Base-by-base conservation (phyloP, 306 rosid species). In the Cicer yamashitae region DNA sequence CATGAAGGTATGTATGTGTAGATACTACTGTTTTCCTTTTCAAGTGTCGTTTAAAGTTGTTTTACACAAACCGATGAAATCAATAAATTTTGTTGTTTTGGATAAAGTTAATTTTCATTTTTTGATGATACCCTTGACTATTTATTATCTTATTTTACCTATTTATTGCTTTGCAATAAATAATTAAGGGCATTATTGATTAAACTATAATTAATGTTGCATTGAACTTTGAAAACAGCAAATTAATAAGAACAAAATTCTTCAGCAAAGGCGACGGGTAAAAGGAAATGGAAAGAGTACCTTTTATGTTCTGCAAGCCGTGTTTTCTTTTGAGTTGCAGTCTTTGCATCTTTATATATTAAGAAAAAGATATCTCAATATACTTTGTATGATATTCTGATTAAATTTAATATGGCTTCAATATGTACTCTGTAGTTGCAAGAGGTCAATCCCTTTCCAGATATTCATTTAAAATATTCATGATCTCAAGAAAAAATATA, bases 1-100 rank as follows among this genome's bases (percentile, higher is more conserved):
- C 79, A 81, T 91, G 84, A 91, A 91, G 97, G 96, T 87, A 84
- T 57, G 96, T 87, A 84, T 57, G 77, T 25, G 66, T 39, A 37
- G 69, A 30, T 30, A 30, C 37, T 30, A 30, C 37, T 30, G 37
- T 30, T 30, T 30, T 30, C 37, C 37, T 30, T 30, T 30, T 30
- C 6, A 30, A 30, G 37, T 30, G 37, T 30, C 37, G 6, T 30
- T 30, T 30, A 30, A 30, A 30, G 37, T 30, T 30, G 37, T 30
- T 30, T 30, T 30, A 30, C 34, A 30, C 34, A 30, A 30, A 30
- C 34, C 4, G 34, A 30, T 30, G 34, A 30, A 30, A 30, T 30
- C 37, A 30, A 30, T 30, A 30, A 30, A 30, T 30, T 30, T 30
- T 30, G 37, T 30, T 30, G 37, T 30, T 30, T 4, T 30, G 37